Evolutionary conservation across 2,329 filamentous ascomycete species (phyloP).

Genomic region (Fusarium decemcellulare): DNA sequence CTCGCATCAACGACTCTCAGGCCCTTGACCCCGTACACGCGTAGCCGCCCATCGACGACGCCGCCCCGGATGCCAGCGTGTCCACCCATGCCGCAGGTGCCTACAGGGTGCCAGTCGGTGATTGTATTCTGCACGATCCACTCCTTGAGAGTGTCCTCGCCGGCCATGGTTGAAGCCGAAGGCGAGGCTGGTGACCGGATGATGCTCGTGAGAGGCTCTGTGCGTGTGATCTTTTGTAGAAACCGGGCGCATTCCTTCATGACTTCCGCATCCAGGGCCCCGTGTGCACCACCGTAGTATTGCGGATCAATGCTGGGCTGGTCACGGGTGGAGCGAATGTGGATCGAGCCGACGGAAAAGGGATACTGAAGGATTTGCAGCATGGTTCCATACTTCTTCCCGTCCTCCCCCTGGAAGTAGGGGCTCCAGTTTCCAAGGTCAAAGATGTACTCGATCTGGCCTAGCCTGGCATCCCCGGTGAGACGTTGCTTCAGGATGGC

Average conservation of each 20-base stretch:
- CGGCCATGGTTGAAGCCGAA: conserved; percentile 27
- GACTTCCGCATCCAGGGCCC: conserved; percentile 58
- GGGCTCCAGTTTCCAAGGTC: conserved; percentile 64
- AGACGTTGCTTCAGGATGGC: conserved; percentile 53
- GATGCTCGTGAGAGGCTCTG: conserved; percentile 54
- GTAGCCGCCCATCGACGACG: conserved; percentile 49
- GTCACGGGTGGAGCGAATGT: conserved; percentile 52
- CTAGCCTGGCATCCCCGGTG: conserved; percentile 49
- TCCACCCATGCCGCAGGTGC: conserved; percentile 53
- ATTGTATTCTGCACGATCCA: conserved; percentile 50
- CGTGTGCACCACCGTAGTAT: conserved; percentile 57
- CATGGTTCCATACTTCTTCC: conserved; percentile 63
- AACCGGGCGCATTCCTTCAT: conserved; percentile 60
- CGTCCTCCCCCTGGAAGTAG: conserved; percentile 49
- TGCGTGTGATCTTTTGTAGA: conserved; percentile 54
- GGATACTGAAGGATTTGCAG: conserved; percentile 67
- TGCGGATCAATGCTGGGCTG: conserved; percentile 57
- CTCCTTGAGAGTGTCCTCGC: conserved; percentile 35
- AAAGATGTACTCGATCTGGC: conserved; percentile 65
- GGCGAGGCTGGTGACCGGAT: conserved; percentile 51
- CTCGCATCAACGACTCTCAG: conserved; percentile 50
- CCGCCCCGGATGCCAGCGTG: conserved; percentile 48
- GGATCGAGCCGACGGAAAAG: conserved; percentile 63
- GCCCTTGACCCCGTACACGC: conserved; percentile 48
- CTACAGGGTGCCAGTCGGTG: conserved; percentile 57